These are phyloP conservation scores for Penicillium roqueforti DNA, from an alignment of 495 filamentous ascomycete genomes.

Conservation along the genomic window DNA sequence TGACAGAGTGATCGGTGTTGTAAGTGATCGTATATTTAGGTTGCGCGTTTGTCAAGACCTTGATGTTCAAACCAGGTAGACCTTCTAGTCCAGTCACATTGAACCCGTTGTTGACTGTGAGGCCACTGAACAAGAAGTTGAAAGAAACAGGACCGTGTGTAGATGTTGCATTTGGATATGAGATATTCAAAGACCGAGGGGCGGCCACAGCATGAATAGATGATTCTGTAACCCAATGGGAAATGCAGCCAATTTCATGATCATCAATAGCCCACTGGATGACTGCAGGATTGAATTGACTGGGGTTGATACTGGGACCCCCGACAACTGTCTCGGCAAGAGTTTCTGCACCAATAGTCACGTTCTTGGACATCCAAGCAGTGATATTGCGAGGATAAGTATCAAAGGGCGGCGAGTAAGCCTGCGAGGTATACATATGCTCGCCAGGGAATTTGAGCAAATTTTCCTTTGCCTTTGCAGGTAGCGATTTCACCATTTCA, in stretches of 20 bases:
- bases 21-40: slow-evolving; percentile 18
- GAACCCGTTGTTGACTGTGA: slow-evolving; percentile 10
- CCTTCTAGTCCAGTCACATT: slow-evolving; percentile 27
- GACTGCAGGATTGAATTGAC: slow-evolving; percentile 36
- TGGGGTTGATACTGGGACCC: slow-evolving; percentile 29
- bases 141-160: slow-evolving; percentile 15
- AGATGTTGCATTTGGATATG: slow-evolving; percentile 31
- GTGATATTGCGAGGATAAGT: slow-evolving; percentile 37
- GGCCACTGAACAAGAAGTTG: slow-evolving; percentile 21
- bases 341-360: slow-evolving; percentile 38
- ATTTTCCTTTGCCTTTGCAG: slow-evolving; percentile 8
- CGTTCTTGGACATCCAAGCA: slow-evolving; percentile 34
- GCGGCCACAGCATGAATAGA: slow-evolving; percentile 30
- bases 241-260: slow-evolving; percentile 18
- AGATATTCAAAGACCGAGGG: slow-evolving; percentile 29
- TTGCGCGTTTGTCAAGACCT: slow-evolving; percentile 13
- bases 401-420: slow-evolving; percentile 40
- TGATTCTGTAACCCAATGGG: slow-evolving; percentile 28
- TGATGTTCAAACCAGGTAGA: slow-evolving; percentile 19
- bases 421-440: slow-evolving; percentile 29
- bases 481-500: slow-evolving; percentile 24
- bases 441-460: slow-evolving; percentile 34
- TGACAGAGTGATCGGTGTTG: slow-evolving; percentile 17
- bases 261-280: slow-evolving; percentile 37
- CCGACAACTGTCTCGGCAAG: slow-evolving; percentile 36